Evolutionary conservation across 768 basidiomycete species (phyloP).

Genomic region (Leucocoprinus birnbaumii): DNA sequence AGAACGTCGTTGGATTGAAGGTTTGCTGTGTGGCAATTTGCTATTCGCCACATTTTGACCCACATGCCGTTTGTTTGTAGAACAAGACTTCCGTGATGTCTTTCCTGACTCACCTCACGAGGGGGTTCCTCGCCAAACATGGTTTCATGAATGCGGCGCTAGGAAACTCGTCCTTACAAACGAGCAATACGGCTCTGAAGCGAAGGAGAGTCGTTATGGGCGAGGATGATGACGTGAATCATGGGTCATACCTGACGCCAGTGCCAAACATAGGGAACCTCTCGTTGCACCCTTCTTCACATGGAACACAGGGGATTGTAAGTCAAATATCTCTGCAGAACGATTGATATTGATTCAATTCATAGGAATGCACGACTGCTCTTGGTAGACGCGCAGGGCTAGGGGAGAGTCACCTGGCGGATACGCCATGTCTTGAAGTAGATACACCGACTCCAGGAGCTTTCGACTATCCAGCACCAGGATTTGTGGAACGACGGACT

Average conservation of each 20-base stretch:
- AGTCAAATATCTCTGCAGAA: background rate
- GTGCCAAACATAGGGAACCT: background rate
- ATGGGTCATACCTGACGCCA: slow-evolving; percentile 4
- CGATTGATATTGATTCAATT: background rate
- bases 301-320: background rate
- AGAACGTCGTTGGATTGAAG: slow-evolving; percentile 62
- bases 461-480: background rate
- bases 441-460: background rate
- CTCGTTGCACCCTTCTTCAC: background rate
- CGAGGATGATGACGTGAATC: slow-evolving; percentile 22
- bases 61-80: slow-evolving; percentile 30
- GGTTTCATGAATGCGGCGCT: slow-evolving; percentile 38
- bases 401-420: background rate
- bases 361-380: background rate
- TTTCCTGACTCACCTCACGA: slow-evolving; percentile 58
- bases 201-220: slow-evolving; percentile 36
- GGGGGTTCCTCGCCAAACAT: slow-evolving; percentile 62
- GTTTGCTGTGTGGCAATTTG: slow-evolving; percentile 32
- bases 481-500: slow-evolving; percentile 2
- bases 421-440: background rate
- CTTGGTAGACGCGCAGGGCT: background rate
- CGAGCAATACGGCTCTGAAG: slow-evolving; percentile 38
- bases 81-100: slow-evolving; percentile 51
- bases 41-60: slow-evolving; percentile 12
- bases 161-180: slow-evolving; percentile 13